Percentiles rank a stretch among this genome's conserved stretches.
These are phyloP conservation scores for Hyaloscypha finlandica DNA, from an alignment of 495 filamentous ascomycete species.

Conservation along the genomic window DNA sequence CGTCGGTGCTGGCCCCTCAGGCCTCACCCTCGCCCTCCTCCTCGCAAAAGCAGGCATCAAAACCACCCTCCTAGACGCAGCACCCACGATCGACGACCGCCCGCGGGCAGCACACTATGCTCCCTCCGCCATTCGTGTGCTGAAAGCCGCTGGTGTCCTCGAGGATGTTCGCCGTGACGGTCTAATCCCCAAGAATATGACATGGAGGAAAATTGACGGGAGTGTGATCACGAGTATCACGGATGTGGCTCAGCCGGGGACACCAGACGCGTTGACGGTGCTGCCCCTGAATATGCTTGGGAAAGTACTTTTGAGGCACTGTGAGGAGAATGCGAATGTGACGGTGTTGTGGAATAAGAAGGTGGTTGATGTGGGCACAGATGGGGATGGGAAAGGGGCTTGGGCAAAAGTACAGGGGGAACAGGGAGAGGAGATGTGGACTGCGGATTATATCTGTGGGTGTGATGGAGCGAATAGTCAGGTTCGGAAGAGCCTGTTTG, in stretches of 20 bases:
- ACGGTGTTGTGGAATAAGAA: conserved; percentile 48
- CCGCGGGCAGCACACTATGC: conserved; percentile 57
- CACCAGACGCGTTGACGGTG: conserved; percentile 47
- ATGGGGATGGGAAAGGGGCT: conserved; percentile 37
- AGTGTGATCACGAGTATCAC: conserved; percentile 39
- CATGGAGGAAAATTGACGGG: conserved; percentile 51
- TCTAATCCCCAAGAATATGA: conserved; percentile 50
- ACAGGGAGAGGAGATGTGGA: conserved; percentile 30
- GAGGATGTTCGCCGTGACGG: conserved; percentile 52
- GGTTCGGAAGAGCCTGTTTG: conserved; percentile 56
- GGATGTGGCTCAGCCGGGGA: conserved; percentile 35
- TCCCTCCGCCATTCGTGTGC: conserved; percentile 52
- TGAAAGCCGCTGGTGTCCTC: conserved; percentile 55
- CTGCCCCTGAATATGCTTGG: conserved; percentile 49
- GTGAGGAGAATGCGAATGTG: conserved; percentile 46
- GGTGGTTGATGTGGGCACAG: conserved; percentile 46
- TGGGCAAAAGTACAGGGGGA: conserved; percentile 53
- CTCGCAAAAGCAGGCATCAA: conserved; percentile 54
- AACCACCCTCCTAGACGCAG: conserved; percentile 54
- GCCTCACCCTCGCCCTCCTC: conserved; percentile 56
- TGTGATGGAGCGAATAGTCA: conserved; percentile 60
- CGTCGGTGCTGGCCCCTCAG: conserved; percentile 58
- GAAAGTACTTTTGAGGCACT: conserved; percentile 49
- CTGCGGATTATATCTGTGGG: conserved; percentile 55
- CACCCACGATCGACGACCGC: conserved; percentile 51